These are phyloP conservation scores for Periconia macrospinosa DNA, from an alignment of 2,329 filamentous ascomycete genomes.

Conservation along the genomic window DNA sequence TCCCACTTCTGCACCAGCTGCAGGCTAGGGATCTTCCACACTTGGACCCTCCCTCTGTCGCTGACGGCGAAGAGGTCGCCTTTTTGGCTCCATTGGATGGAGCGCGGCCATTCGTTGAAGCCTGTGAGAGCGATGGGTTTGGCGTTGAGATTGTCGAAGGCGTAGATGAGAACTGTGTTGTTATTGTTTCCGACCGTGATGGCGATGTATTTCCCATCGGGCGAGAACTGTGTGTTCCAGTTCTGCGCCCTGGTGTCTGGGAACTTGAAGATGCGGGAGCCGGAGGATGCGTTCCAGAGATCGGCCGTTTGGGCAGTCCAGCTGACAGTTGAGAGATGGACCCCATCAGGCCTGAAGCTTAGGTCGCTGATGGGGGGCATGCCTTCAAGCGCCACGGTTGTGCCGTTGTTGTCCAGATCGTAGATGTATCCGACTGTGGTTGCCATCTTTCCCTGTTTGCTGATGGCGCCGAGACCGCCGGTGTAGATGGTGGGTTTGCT, in stretches of 20 bases:
- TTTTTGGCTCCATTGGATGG: slow-evolving; percentile 7
- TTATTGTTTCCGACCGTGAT: slow-evolving; percentile 2
- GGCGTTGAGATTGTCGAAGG: slow-evolving; percentile 5
- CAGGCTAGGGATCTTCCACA: not conserved
- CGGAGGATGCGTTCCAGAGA: slow-evolving; percentile 11
- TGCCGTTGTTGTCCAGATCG: slow-evolving; percentile 2
- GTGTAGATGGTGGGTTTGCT: not conserved
- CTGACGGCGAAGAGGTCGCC: slow-evolving; percentile 3
- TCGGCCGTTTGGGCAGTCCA: not conserved
- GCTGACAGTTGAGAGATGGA: slow-evolving; percentile 3
- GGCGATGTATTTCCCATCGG: slow-evolving; percentile 9
- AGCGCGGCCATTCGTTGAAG: slow-evolving; percentile 8
- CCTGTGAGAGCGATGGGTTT: not conserved
- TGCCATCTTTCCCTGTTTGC: slow-evolving; percentile 8
- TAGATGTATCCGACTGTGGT: slow-evolving; percentile 3
- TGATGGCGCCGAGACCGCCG: slow-evolving; percentile 3
- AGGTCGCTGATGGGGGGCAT: slow-evolving; percentile 3
- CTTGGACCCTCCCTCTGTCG: not conserved
- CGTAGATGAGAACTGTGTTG: slow-evolving; percentile 8
- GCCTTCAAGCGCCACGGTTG: slow-evolving; percentile 2
- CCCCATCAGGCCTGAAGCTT: slow-evolving; percentile 7
- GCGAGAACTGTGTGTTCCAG: slow-evolving; percentile 10
- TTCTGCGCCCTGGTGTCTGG: slow-evolving; percentile 3
- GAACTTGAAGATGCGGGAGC: slow-evolving; percentile 7
- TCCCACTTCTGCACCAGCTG: slow-evolving; percentile 9